These are phyloP conservation scores for Urochloa ruziziensis DNA, from an alignment of 176 grass and related monocot species.

Conservation along the genomic window DNA sequence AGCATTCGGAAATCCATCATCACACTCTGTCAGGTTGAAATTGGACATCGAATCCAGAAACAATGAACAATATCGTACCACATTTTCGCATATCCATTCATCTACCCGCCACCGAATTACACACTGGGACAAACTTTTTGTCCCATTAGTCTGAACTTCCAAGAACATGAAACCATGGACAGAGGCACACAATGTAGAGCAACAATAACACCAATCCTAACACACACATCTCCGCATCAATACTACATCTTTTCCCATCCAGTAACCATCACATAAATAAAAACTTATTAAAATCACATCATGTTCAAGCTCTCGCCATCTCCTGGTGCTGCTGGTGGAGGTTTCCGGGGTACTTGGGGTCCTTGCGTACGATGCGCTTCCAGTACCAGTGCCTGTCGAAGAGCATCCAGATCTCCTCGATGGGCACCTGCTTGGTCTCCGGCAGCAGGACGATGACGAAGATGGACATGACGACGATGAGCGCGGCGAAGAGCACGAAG, in stretches of 20 bases:
- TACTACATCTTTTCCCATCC: neutral
- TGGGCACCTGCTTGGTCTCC: conserved; percentile 98
- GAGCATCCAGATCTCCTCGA: conserved; percentile 90
- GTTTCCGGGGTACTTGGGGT: conserved; percentile 36
- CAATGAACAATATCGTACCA: neutral
- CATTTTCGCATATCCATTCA: neutral
- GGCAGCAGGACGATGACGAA: conserved; percentile 84
- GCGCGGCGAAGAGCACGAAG: conserved; percentile 79
- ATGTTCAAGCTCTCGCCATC: neutral
- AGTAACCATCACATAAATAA: neutral
- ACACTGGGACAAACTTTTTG: neutral
- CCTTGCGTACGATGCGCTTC: conserved; percentile 70
- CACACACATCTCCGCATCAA: neutral
- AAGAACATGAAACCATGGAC: conserved; percentile 2
- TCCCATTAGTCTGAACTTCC: neutral
- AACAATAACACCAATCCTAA: neutral
- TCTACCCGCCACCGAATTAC: neutral
- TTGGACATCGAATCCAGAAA: neutral
- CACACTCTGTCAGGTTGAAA: neutral
- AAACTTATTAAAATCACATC: conserved; percentile 16
- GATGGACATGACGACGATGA: conserved; percentile 86
- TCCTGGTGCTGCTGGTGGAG: conserved; percentile 15
- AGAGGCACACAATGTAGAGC: neutral
- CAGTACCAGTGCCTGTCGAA: conserved; percentile 98
- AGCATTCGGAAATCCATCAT: neutral